Base-by-base conservation (phyloP, 306 rosid genomes). In the Vigna angularis region DNA sequence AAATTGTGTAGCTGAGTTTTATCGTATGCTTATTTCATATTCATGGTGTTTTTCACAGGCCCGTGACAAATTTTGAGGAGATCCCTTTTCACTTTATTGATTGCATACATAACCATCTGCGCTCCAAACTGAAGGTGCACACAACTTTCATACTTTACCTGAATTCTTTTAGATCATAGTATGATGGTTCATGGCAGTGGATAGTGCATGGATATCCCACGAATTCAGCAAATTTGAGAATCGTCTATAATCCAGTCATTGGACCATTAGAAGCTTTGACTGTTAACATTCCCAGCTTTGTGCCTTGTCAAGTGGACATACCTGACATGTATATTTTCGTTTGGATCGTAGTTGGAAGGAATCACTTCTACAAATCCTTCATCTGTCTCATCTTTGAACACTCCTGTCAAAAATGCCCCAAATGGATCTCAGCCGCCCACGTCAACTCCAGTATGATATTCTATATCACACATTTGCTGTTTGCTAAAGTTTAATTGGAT, bases 41-140 rank as follows among this genome's bases (percentile, higher is more conserved):
- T 80, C 83, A 26, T 77, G 58, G 16, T 42, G 30, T 76, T 76
- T 83, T 36, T 1, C 57, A 48, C 93, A 96, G 97, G 97, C 94
- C 91, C 9, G 87, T 96, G 71, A 85, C 81, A 66, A 90, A 88
- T 83, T 96, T 82, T 73, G 97, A 96, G 36, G 98, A 96, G 86
- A 77, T 96, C 70, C 55, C 96, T 47, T 91, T 87, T 83, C 99
- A 96, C 90, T 96, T 90, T 57, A 89, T 96, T 30, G 98, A 93
- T 67, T 96, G 99, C 89, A 91, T 96, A 75, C 96, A 91, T 73
- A 88, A 83, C 81, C 83, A 88, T 87, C 86, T 96, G 63, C 82
- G 59, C 75, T 63, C 96, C 76, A 94, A 84, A 79, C 17, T 49
- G 42, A 89, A 79, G 94, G 97, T 93, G 86, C 68, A 65, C 68